Base-by-base conservation (phyloP, 805 yeast species). In the Pichia ethanolica region DNA sequence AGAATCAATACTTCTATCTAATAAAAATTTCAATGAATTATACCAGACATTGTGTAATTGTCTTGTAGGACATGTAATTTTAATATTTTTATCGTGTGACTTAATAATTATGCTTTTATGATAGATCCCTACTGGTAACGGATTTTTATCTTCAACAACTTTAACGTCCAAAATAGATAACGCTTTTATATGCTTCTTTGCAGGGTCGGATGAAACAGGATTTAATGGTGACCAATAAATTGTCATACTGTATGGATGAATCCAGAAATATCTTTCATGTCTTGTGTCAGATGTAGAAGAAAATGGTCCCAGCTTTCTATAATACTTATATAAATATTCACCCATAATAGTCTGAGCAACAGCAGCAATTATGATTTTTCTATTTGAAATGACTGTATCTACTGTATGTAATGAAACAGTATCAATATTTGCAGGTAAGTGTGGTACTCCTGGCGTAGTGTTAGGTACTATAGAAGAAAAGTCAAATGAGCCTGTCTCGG, bases 211-310 rank as follows among this genome's bases (percentile, higher is more conserved):
- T 44, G 85, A 63, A 0, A 83, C 84, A 1, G 97, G 97, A 60
- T 86, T 87, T 11, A 81, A 74, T 5, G 78, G 74, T 4, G 91
- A 83, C 99, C 99, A 91, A 66, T 88, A 89, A 43, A 91, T 71
- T 0, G 96, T 88, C 71, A 89, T 69, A 8, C 93, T 84, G 66
- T 90, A 90, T 4, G 99, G 98, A 67, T 91, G 96, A 42, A 93
- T 79, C 98, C 98, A 93, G 75, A 91, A 91, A 69, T 80, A 91
- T 56, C 97, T 77, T 61, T 86, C 93, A 62, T 91, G 99, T 52
- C 97, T 78, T 39, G 78, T 77, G 45, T 89, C 93, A 0, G 91
- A 78, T 25, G 88, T 74, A 1, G 84, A 75, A 37, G 88, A 83
- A 45, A 87, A 71, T 13, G 89, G 84, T 1, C 90, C 90, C 47